Percentiles rank a stretch among this genome's conserved stretches.
phyloP scores from a whole-genome alignment of 306 rosid species.

The Gastrolobium bilobum region DNA sequence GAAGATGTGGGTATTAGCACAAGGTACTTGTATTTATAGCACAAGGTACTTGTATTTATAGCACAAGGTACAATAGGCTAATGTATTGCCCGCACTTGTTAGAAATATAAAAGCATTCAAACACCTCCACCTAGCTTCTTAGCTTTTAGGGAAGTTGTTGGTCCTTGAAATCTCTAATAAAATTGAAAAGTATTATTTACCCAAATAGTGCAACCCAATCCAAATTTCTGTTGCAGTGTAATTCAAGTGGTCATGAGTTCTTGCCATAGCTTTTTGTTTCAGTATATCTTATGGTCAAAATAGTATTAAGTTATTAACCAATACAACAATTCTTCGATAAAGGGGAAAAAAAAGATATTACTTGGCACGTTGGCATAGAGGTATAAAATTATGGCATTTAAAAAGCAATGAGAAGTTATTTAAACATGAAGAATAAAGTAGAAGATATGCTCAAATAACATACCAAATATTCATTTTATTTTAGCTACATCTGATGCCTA shows the following conservation, averaged over 20 bases:
- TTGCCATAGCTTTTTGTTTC: not conserved
- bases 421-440: slow-evolving; percentile 7
- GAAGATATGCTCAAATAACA: not conserved
- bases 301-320: not conserved
- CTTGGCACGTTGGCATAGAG: not conserved
- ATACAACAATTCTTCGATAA: not conserved
- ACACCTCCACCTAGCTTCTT: too few relatives aligned
- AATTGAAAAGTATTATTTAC: not conserved
- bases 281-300: slow-evolving; percentile 25
- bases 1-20: not conserved
- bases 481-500: not conserved
- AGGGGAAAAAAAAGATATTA: not conserved
- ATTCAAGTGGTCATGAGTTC: not conserved
- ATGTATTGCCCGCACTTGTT: not conserved
- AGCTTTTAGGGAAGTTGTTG: not conserved
- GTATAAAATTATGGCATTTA: slow-evolving; percentile 14
- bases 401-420: not conserved
- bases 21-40: not conserved
- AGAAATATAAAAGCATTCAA: not conserved
- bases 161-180: slow-evolving; percentile 1
- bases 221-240: not conserved
- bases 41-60: not conserved
- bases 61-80: not conserved
- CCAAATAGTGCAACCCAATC: slow-evolving; percentile 5
- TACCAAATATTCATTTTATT: slow-evolving; percentile 13